Base-by-base conservation (phyloP, 306 rosid genomes). In the Prunus padus region DNA sequence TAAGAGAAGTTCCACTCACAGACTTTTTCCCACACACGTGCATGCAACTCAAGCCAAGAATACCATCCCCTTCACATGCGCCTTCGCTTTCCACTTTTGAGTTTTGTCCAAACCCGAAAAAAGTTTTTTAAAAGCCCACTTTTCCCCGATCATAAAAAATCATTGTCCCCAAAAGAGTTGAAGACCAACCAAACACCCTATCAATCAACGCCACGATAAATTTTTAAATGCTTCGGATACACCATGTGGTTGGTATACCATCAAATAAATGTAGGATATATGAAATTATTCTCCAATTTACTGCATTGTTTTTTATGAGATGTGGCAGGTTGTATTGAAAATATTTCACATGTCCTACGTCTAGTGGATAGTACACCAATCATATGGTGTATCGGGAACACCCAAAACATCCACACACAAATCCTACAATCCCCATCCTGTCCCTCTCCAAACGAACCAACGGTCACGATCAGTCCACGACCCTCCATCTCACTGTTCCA, bases 111-210 rank as follows among this genome's bases (percentile, higher is more conserved):
- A 54, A 22, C 63, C 47, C 9, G 8, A 37, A 31, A n/a, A 52
- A n/a, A 13, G 0, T 20, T 13, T 3, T 6, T 37, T 0, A 37
- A 22, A 51, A 52, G n/a, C 46, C 25, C 47, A 18, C 62, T 12
- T 70, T 70, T n/a, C 62, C 30, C 30, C 49, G 28, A 60, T 73
- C 67, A 72, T 59, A 55, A 72, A 37, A 37, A 72, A 47, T 18
- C 45, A 64, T 18, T 64, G 45, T 64, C 33, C 20, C 2, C 25
- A 2, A 19, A 13, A 54, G 18, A 59, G 22, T 1, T 2, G 23
- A 46, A 64, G 4, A 28, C 42, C 66, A 61, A 61, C 66, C 66
- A 28, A 61, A 28, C 19, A 26, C 56, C 56, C 56, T n/a, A n/a
- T n/a, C n/a, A n/a, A n/a, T n/a, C n/a, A n/a, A n/a, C n/a, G n/a